Evolutionary conservation across 371 early-diverging fungal species (phyloP), one percentile per base, ranked within the genome.

Genomic region (Actinomortierella wolfii): DNA sequence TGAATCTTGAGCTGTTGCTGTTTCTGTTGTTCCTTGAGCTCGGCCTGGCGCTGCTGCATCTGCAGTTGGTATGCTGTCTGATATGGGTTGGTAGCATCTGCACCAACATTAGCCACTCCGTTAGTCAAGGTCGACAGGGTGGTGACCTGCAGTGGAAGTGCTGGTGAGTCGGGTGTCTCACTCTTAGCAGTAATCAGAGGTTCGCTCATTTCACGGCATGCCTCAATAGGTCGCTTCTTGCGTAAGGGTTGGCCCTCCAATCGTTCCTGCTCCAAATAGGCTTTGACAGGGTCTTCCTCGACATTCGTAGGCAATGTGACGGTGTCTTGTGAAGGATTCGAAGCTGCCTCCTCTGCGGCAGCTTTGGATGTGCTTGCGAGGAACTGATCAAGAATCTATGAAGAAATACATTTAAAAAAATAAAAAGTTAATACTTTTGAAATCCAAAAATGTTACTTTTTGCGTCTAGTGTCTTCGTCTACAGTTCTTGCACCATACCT

Each of bases 11-110:
- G 73, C 14, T 73, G 73, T 8, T 47, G 47, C 13, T 70, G 71
- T 51, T 67, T 67, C 43, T 73, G 74, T 42, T 73, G 73, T 45
- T 73, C 73, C 57, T 73, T 73, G 34, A 73, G 25, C 39, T 73
- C 73, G 8, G 50, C 18, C 9, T 40, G 34, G 34, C 34, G 34
- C 34, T 34, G 45, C 45, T 45, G 8, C 20, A 24, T 47, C 47
- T 47, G 21, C 8, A 47, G 47, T 21, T 47, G 47, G 59, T 48
- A 23, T n/a, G 24, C 24, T 48, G 15, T 17, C 28, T 51, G 51
- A 29, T 24, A 15, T 11, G 24, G 51, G 14, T 6, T 62, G 58
- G 3, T 15, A 44, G 0, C 26, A 56, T 41, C 51, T 57, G 54
- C 6, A 17, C 28, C 51, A 56, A 45, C 48, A 42, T 40, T 42